These are phyloP conservation scores for Coemansia biformis DNA, from an alignment of 192 early-diverging fungal genomes.

Conservation along the genomic window DNA sequence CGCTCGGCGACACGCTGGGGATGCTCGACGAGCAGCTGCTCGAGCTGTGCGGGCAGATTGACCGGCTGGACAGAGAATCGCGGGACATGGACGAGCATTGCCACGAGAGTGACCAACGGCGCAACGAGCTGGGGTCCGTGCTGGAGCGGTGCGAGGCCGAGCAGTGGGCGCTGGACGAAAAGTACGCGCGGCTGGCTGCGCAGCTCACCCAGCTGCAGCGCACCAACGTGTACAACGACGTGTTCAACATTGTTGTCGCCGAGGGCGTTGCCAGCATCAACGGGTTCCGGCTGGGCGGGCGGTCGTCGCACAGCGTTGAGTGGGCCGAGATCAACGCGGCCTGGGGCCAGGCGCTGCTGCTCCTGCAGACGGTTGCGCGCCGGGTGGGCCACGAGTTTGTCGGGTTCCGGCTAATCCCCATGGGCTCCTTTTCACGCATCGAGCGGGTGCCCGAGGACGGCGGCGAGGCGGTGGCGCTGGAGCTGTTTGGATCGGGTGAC, in stretches of 20 bases:
- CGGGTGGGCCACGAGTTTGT: slow-evolving; percentile 79
- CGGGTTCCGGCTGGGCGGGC: slow-evolving; percentile 78
- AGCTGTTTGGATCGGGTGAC: slow-evolving; percentile 87
- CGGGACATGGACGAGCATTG: slow-evolving; percentile 44
- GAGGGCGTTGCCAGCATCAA: slow-evolving; percentile 91
- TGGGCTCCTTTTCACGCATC: slow-evolving; percentile 88
- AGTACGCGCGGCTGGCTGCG: slow-evolving; percentile 66
- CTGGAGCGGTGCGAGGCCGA: slow-evolving; percentile 66
- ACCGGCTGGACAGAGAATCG: slow-evolving; percentile 49
- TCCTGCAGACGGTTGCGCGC: slow-evolving; percentile 82
- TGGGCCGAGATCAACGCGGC: slow-evolving; percentile 97
- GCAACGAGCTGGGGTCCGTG: slow-evolving; percentile 65
- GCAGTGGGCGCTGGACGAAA: slow-evolving; percentile 71
- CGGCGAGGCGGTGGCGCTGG: slow-evolving; percentile 35
- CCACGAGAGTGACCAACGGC: slow-evolving; percentile 56
- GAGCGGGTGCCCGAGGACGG: slow-evolving; percentile 72
- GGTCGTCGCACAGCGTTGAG: slow-evolving; percentile 76
- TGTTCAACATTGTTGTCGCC: slow-evolving; percentile 81
- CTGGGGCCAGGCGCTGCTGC: slow-evolving; percentile 82
- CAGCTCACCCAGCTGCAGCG: slow-evolving; percentile 81
- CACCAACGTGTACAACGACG: slow-evolving; percentile 94
- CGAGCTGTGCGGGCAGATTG: slow-evolving; percentile 38
- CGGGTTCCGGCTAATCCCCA: slow-evolving; percentile 77
- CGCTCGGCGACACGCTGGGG: slow-evolving; percentile 41
- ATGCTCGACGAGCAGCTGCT: slow-evolving; percentile 47